A percentile compares a stretch with the other conserved stretches of the same genome.
These are phyloP conservation scores for Teratosphaeria nubilosa DNA, from an alignment of 2,329 filamentous ascomycete genomes.

Conservation along the genomic window DNA sequence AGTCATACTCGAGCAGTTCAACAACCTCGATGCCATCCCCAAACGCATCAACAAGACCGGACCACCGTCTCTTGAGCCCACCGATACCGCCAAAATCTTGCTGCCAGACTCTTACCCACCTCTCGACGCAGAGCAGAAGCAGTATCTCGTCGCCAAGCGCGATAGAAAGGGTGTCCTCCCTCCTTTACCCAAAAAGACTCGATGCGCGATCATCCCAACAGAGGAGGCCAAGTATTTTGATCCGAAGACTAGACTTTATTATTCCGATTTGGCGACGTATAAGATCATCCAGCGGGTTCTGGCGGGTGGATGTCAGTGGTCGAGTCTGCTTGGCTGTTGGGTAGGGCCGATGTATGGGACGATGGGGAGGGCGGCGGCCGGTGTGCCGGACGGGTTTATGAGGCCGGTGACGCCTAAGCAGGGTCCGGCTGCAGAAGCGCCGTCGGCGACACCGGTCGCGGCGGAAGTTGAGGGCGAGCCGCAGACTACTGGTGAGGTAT, in stretches of 20 bases:
- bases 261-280: slow-evolving; percentile 70
- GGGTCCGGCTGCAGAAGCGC: background rate
- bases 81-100: slow-evolving; percentile 50
- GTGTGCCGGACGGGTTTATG: slow-evolving; percentile 68
- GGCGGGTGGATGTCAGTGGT: slow-evolving; percentile 72
- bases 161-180: slow-evolving; percentile 29
- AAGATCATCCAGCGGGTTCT: slow-evolving; percentile 67
- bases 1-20: slow-evolving; percentile 25
- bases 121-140: slow-evolving; percentile 41
- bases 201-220: slow-evolving; percentile 64
- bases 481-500: background rate
- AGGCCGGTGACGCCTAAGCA: slow-evolving; percentile 1
- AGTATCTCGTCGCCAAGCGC: slow-evolving; percentile 45
- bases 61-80: slow-evolving; percentile 35
- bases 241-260: slow-evolving; percentile 72
- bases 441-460: background rate
- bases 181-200: slow-evolving; percentile 23
- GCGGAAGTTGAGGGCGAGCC: background rate
- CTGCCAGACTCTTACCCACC: slow-evolving; percentile 35
- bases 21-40: slow-evolving; percentile 19
- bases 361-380: slow-evolving; percentile 52
- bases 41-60: slow-evolving; percentile 13
- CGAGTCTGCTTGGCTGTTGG: slow-evolving; percentile 69
- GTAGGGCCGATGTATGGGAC: slow-evolving; percentile 46
- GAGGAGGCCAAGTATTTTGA: slow-evolving; percentile 73